Base-by-base conservation (phyloP, 768 basidiomycete genomes). In the Hygrocybe punicea region DNA sequence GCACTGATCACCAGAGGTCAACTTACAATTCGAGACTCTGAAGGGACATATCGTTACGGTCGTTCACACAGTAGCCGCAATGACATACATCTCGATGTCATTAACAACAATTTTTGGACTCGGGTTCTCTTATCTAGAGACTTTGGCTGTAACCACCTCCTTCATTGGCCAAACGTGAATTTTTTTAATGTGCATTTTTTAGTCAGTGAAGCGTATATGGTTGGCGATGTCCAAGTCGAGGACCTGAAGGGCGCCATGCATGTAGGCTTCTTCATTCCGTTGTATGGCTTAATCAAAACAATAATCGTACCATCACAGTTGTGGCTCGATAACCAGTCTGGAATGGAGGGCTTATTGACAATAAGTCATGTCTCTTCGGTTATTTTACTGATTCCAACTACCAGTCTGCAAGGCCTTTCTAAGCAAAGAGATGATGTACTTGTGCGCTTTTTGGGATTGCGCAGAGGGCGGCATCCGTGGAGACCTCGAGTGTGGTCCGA, bases 351-450 rank as follows among this genome's bases (percentile, higher is more conserved):
- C 25, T 72, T 84, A 11, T 83, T 84, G 2, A 72, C 78, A 6
- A 72, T 84, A 47, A 81, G 79, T 50, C 80, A 78, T 54, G 62
- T 85, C 39, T 81, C 84, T 0, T 82, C 84, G 7, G 78, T 81
- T 13, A 69, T 85, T 55, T 54, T 51, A 17, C 21, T 48, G 29
- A 29, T 56, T 48, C 56, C 59, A 36, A 59, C 59, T 24, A 55
- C 53, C 34, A 37, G 64, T 53, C 51, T 25, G 42, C 21, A 36
- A 87, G 86, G 83, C 87, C 47, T 89, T 93, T 77, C 76, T 93
- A 21, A 89, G 86, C 62, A 78, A 82, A 53, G 93, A 95, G 71
- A 95, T 96, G 93, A 95, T 93, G 83, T 96, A 94, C 72, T 93
- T 91, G 0, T 93, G 91, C 69, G 93, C 84, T 1, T 80, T 95